A percentile compares a stretch with the other conserved stretches of the same genome.
phyloP scores from a whole-genome alignment of 345 rosid species.

The Lenwebbia sp. region DNA sequence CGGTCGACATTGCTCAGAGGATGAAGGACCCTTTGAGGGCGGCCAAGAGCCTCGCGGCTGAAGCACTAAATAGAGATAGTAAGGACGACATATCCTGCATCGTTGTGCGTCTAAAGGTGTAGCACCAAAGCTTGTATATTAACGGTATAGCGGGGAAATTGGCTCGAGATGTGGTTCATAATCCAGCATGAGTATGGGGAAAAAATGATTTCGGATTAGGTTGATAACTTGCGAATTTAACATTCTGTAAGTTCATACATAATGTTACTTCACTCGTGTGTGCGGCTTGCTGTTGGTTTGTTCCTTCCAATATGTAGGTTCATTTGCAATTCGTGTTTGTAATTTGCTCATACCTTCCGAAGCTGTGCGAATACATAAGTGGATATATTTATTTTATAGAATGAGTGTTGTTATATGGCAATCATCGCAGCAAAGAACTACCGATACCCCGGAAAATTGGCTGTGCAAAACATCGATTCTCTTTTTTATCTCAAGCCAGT shows the following conservation, averaged over 20 bases:
- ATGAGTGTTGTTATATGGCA: background rate
- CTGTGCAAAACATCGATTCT: background rate
- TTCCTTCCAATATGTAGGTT: background rate
- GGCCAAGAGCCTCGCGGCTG: slow-evolving; percentile 29
- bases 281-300: background rate
- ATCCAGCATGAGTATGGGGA: background rate
- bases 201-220: background rate
- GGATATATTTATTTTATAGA: background rate
- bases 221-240: background rate
- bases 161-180: background rate
- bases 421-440: background rate
- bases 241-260: background rate
- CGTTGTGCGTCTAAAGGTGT: slow-evolving; percentile 41
- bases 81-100: slow-evolving; percentile 64
- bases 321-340: background rate
- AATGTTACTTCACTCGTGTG: background rate
- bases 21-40: slow-evolving; percentile 42
- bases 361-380: background rate
- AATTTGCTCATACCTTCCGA: background rate
- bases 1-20: slow-evolving; percentile 39
- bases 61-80: slow-evolving; percentile 43
- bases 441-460: background rate
- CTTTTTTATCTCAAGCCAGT: background rate
- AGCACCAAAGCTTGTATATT: background rate
- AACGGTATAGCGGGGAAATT: background rate